phyloP scores from a whole-genome alignment of 1,139 yeast genomes.

The Geotrichum klebahnii region DNA sequence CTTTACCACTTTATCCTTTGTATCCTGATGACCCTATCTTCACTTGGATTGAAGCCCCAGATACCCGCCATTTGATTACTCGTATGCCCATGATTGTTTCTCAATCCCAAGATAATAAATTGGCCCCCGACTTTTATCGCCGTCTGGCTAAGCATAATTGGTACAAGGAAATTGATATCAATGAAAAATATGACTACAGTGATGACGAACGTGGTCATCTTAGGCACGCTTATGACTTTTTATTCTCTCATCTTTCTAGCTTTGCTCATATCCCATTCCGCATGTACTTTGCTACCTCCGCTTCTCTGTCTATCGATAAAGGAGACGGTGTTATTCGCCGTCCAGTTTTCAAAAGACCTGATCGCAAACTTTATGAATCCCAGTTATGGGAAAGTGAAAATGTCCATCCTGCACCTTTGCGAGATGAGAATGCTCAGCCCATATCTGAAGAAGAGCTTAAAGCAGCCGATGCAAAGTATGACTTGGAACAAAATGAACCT shows the following conservation, averaged over 20 bases:
- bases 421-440: conserved; percentile 6
- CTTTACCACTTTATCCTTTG: conserved; percentile 28
- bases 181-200: conserved; percentile 23
- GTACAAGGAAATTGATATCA: conserved; percentile 23
- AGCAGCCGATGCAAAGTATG: background rate
- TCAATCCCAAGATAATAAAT: conserved; percentile 17
- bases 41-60: conserved; percentile 25
- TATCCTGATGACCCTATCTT: conserved; percentile 26
- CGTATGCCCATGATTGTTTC: conserved; percentile 21
- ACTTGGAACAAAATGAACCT: background rate
- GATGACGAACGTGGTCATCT: conserved; percentile 15
- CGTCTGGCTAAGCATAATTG: conserved; percentile 16
- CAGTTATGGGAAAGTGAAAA: conserved; percentile 12
- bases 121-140: conserved; percentile 17
- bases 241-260: conserved; percentile 8
- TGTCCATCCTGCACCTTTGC: conserved; percentile 16
- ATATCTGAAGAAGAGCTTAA: background rate
- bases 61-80: conserved; percentile 19
- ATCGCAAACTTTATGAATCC: conserved; percentile 16
- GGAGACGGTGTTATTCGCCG: conserved; percentile 23
- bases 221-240: conserved; percentile 6
- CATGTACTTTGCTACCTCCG: conserved; percentile 8
- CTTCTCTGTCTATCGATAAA: conserved; percentile 10
- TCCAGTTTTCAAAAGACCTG: conserved; percentile 7
- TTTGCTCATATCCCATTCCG: conserved; percentile 9